Evolutionary conservation across 495 filamentous ascomycete genomes (phyloP), one percentile per base, ranked within the genome.

Genomic region (Trichoderma gamsii): DNA sequence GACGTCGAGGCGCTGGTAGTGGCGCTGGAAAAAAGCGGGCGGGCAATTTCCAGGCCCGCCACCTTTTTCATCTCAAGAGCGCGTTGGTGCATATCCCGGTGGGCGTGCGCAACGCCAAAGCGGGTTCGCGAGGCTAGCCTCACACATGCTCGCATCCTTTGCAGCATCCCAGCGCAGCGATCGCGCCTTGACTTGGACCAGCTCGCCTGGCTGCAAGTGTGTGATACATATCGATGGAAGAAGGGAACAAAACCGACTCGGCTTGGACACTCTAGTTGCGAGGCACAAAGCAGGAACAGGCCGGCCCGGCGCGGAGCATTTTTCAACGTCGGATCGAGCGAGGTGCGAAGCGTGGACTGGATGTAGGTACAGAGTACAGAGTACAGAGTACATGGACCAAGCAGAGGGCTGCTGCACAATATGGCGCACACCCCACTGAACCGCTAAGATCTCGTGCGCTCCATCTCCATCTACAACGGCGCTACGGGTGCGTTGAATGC

Each of bases 211-310:
- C 56, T 61, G 56, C 56, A 61, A 32, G 56, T 61, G 56, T 61
- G 56, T 61, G 56, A 61, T 61, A 61, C 56, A 61, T 61, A 32
- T 61, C 27, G 23, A 25, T 49, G 25, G 9, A 12, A 15, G 23
- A 21, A 61, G 56, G 56, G 56, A 61, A 61, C 25, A 32, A 32
- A 61, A 61, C 56, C 56, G 56, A 61, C 56, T 61, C 56, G 56
- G 29, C 25, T 27, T 25, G 21, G 49, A 4, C 21, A 3, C 21
- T 52, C 13, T 32, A 27, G 56, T 23, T 32, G 27, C 23, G n/a
- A 61, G 56, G 56, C n/a, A 61, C 49, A 21, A 61, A 21, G 56
- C 56, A 61, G 56, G 56, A 61, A 61, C 56, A 27, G 27, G 11
- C 56, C 56, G 56, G 56, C 25, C 56, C 56, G 56, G 56, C 56